Conservation (phyloP, 1,139 yeast species). For the Pichia cactophila region DNA sequence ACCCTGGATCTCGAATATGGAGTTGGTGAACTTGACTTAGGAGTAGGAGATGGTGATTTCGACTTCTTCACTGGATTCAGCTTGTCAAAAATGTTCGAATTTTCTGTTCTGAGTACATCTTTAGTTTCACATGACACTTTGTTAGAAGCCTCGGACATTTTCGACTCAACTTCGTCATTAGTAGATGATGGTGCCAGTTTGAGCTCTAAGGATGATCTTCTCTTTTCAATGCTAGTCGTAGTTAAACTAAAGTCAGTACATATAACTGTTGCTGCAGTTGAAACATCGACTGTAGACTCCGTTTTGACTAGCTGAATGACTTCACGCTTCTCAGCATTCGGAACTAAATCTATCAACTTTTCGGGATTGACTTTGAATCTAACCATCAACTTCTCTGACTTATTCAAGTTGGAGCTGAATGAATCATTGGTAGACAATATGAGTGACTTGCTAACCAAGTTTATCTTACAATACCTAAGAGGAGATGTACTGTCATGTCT, state of each 20-base stretch:
- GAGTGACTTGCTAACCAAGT: constrained; percentile 20
- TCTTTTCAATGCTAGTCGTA: neutral
- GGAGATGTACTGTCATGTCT: constrained; percentile 17
- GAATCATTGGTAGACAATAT: constrained; percentile 24
- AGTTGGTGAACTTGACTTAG: neutral
- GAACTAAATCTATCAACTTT: constrained; percentile 4
- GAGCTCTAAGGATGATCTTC: neutral
- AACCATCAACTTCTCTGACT: constrained; percentile 5
- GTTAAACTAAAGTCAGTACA: neutral
- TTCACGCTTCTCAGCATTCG: neutral
- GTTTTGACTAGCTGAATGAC: neutral
- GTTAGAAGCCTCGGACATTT: neutral
- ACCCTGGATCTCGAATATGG: constrained; percentile 1
- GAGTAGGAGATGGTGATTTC: constrained; percentile 1
- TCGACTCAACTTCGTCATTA: neutral
- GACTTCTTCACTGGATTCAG: constrained; percentile 5
- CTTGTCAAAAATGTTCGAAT: constrained; percentile 1
- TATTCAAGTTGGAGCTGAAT: constrained; percentile 7
- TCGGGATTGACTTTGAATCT: constrained; percentile 12
- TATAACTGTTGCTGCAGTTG: neutral
- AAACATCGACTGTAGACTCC: constrained; percentile 1
- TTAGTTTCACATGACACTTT: neutral
- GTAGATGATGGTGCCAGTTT: neutral
- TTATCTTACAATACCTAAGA: constrained; percentile 25
- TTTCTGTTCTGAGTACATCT: neutral